phyloP scores from a whole-genome alignment of 2,329 filamentous ascomycete genomes.

The Zasmidium citrigriseum region DNA sequence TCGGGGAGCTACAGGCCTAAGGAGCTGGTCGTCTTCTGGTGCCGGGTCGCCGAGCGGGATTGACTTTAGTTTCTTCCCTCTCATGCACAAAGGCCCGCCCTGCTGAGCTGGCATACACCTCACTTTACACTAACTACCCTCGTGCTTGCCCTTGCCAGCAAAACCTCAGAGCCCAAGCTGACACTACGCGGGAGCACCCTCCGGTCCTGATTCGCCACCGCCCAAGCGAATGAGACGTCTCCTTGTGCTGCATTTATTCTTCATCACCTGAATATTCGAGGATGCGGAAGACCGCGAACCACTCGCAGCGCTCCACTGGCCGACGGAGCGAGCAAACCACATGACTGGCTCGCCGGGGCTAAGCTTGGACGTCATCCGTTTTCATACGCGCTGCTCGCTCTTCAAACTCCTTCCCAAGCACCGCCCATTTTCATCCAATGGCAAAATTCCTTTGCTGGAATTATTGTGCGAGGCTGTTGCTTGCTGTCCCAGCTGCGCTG shows the following conservation, averaged over 20 bases:
- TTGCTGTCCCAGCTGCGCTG: constrained; percentile 14
- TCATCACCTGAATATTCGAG: constrained; percentile 20
- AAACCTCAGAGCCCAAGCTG: constrained; percentile 1
- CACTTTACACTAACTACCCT: background rate
- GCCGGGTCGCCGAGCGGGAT: background rate
- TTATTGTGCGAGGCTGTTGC: constrained; percentile 19
- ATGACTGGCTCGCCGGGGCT: constrained; percentile 14
- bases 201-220: constrained; percentile 11
- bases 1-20: background rate
- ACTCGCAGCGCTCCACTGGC: constrained; percentile 13
- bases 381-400: constrained; percentile 6
- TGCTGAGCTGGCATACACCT: constrained; percentile 10
- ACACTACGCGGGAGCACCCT: constrained; percentile 6
- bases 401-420: constrained; percentile 6
- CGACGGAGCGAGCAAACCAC: constrained; percentile 19
- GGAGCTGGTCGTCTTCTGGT: background rate
- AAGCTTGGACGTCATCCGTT: constrained; percentile 19
- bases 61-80: background rate
- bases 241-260: constrained; percentile 13
- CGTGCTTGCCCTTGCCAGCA: background rate
- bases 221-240: constrained; percentile 11
- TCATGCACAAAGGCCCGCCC: background rate
- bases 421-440: constrained; percentile 22
- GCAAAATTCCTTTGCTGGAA: constrained; percentile 21
- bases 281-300: constrained; percentile 21